Evolutionary conservation across 2,329 filamentous ascomycete genomes (phyloP), one percentile per base, ranked within the genome.

Genomic region (Chlorencoelia australis): DNA sequence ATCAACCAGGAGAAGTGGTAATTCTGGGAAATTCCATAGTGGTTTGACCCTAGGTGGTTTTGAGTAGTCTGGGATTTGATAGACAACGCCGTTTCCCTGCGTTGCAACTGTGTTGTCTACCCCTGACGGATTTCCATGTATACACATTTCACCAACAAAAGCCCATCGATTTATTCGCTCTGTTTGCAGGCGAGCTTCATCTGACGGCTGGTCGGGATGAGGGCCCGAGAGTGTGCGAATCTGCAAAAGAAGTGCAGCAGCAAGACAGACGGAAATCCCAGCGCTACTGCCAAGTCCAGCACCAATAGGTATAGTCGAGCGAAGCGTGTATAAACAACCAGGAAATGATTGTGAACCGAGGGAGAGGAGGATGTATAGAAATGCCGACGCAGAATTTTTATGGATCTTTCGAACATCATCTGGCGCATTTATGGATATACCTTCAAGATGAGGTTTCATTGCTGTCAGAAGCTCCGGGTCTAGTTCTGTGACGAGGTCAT

Each of bases 101-200:
- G 88, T 83, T 9, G 89, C 73, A 18, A 98, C 89, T 3, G 91
- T 98, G 60, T 98, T 98, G 62, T 98, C 91, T 28, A 98, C 85
- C 0, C 91, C 91, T 0, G 86, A 94, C 1, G 91, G 91, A 54
- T 94, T 96, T 24, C 89, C 91, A 56, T 98, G 91, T 45, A 96
- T 95, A 61, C 87, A 91, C 76, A 96, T 82, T 59, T 98, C 91
- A 16, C 82, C 82, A 1, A 98, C 91, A 59, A 95, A 96, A 0
- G 91, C 88, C 91, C 93, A 98, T 43, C 83, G 75, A 60, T 98
- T 98, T 63, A 98, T 95, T 45, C 89, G 78, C 63, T 96, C 88
- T 19, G 96, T 73, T 57, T 98, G 89, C 28, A 87, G 62, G 41
- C 83, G 78, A n/a, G 85, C 85, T 62, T 98, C 91, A 37, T 86